Conservation (phyloP, 2,329 filamentous ascomycete genomes). For the Penicillium sp. region DNA sequence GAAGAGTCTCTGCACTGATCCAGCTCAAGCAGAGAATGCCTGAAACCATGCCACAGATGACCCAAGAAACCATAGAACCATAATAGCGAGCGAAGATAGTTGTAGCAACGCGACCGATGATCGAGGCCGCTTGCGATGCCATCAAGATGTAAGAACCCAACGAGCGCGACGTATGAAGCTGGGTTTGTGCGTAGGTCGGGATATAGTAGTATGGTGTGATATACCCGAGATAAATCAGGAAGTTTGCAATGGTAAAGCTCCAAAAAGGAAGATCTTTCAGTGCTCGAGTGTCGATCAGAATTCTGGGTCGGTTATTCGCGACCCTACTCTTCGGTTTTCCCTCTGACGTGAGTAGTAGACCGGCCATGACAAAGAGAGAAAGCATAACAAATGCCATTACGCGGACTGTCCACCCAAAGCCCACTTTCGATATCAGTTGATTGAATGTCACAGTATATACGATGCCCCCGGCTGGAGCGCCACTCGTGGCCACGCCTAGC, state of each 20-base stretch:
- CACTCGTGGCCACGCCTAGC: conserved; percentile 55
- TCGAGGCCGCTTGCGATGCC: conserved; percentile 61
- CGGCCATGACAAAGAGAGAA: conserved; percentile 21
- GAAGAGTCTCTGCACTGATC: conserved; percentile 53
- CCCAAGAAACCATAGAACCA: conserved; percentile 60
- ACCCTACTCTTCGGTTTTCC: background rate
- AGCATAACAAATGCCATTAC: conserved; percentile 58
- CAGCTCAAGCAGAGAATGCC: conserved; percentile 51
- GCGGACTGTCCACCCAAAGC: conserved; percentile 60
- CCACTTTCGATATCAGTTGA: conserved; percentile 55
- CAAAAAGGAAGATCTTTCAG: conserved; percentile 50
- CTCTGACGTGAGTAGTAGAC: conserved; percentile 23
- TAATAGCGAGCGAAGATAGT: conserved; percentile 56
- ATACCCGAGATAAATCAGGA: conserved; percentile 46
- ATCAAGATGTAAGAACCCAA: conserved; percentile 59
- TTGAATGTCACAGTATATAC: conserved; percentile 56
- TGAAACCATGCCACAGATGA: conserved; percentile 45
- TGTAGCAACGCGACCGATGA: conserved; percentile 57
- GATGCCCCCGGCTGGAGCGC: conserved; percentile 58
- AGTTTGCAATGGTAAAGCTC: conserved; percentile 36
- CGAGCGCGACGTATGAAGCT: conserved; percentile 35
- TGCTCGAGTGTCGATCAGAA: conserved; percentile 48
- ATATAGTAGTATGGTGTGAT: conserved; percentile 52
- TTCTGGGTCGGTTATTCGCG: conserved; percentile 10
- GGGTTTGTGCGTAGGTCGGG: conserved; percentile 35